Percentiles rank a stretch among this genome's conserved stretches.
These are phyloP conservation scores for Coprinellus micaceus DNA, from an alignment of 768 basidiomycete species.

Conservation along the genomic window DNA sequence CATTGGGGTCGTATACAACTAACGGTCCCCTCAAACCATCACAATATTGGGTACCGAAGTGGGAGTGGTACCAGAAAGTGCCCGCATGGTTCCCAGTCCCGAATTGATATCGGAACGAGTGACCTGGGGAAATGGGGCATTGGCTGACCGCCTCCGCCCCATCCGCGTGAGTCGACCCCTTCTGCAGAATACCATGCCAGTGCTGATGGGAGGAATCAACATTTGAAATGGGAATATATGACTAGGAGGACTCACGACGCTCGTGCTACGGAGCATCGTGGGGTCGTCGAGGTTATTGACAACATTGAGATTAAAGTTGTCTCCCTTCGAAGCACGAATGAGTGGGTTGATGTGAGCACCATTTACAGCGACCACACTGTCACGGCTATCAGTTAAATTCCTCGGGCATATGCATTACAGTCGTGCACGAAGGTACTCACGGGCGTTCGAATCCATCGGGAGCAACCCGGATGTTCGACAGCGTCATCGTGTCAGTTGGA, in stretches of 20 bases:
- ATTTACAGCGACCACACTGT: neutral
- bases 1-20: conserved; percentile 40
- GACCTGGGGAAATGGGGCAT: conserved; percentile 37
- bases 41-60: conserved; percentile 50
- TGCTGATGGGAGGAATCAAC: conserved; percentile 28
- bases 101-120: conserved; percentile 42
- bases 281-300: conserved; percentile 43
- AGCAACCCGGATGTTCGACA: conserved; percentile 36
- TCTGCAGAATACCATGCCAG: conserved; percentile 42
- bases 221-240: neutral
- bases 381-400: neutral
- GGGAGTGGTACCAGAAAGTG: conserved; percentile 42
- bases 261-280: conserved; percentile 47
- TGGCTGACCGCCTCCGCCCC: conserved; percentile 38
- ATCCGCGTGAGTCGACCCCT: conserved; percentile 36
- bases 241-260: conserved; percentile 36
- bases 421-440: neutral
- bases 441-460: conserved; percentile 39
- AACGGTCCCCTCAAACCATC: conserved; percentile 51
- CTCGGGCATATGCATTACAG: neutral
- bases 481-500: conserved; percentile 19
- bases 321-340: conserved; percentile 16
- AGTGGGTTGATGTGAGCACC: conserved; percentile 25
- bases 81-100: conserved; percentile 33
- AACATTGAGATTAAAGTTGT: conserved; percentile 42